These are phyloP conservation scores for Vitis rotundifolia DNA, from an alignment of 164 flowering plant species.

Conservation along the genomic window DNA sequence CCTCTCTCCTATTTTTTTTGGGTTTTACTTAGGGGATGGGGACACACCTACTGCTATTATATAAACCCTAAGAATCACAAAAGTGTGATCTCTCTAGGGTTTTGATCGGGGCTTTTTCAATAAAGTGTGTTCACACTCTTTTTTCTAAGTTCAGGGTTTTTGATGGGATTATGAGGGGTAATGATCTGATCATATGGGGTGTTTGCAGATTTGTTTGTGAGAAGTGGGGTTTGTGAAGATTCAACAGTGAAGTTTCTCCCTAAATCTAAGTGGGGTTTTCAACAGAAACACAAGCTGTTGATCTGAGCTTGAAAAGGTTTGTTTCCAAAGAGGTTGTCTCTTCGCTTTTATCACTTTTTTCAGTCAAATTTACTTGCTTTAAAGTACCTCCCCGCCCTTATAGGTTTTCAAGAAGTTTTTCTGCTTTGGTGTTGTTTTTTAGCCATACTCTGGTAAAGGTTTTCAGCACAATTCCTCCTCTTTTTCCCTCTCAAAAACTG, in stretches of 20 bases:
- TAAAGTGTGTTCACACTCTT: background rate
- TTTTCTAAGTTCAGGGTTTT: background rate
- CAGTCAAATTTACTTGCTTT: conserved; percentile 23
- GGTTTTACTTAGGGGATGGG: conserved; percentile 11
- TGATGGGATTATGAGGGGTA: background rate
- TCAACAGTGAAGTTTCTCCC: no score
- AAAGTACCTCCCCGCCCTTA: background rate
- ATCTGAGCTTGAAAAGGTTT: background rate
- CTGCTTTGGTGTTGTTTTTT: background rate
- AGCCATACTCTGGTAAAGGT: background rate
- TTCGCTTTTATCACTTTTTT: conserved; percentile 11
- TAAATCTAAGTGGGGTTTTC: no score
- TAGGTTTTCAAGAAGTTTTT: background rate
- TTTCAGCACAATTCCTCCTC: background rate
- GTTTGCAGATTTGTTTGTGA: background rate
- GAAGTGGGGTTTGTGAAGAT: background rate
- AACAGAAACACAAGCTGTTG: background rate
- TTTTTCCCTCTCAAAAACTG: background rate
- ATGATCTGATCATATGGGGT: no score
- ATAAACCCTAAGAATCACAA: background rate
- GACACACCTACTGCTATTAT: conserved; percentile 2
- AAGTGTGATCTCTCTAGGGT: conserved; percentile 12
- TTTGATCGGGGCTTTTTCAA: conserved; percentile 14
- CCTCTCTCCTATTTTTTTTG: background rate
- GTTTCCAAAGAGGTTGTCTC: conserved; percentile 12